These are phyloP conservation scores for Sporothrix curviconia DNA, from an alignment of 2,329 filamentous ascomycete species.

Conservation along the genomic window DNA sequence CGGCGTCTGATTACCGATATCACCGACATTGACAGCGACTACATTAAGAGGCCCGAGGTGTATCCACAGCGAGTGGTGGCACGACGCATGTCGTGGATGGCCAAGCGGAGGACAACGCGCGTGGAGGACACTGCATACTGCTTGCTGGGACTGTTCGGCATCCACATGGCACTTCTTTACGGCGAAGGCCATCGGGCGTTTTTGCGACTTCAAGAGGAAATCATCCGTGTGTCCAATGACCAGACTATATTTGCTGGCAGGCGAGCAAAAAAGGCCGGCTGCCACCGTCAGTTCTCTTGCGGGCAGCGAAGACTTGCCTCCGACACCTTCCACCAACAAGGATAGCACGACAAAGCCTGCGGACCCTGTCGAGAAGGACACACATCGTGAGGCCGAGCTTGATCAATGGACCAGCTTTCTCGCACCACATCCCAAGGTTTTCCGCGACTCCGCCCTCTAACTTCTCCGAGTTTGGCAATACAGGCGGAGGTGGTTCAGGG, in stretches of 20 bases:
- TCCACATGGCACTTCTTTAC: slow-evolving; percentile 20
- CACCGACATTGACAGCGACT: slow-evolving; percentile 21
- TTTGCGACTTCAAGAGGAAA: slow-evolving; percentile 19
- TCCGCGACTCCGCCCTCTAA: slow-evolving; percentile 12
- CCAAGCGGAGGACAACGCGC: slow-evolving; percentile 13
- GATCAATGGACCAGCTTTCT: slow-evolving; percentile 17
- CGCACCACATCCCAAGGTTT: slow-evolving; percentile 15
- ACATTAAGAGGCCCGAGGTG: slow-evolving; percentile 15
- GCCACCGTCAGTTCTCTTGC: neutral
- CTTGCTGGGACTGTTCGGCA: slow-evolving; percentile 19
- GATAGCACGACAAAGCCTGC: neutral
- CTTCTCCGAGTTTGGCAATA: neutral
- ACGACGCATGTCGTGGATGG: slow-evolving; percentile 19
- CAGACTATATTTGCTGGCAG: slow-evolving; percentile 22
- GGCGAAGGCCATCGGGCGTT: slow-evolving; percentile 20
- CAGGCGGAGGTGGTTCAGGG: neutral
- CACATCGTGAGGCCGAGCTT: slow-evolving; percentile 3
- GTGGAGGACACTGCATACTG: slow-evolving; percentile 21
- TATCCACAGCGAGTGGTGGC: slow-evolving; percentile 14
- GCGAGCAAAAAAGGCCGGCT: neutral
- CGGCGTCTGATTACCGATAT: slow-evolving; percentile 12
- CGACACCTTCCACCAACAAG: neutral
- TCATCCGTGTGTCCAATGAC: slow-evolving; percentile 16
- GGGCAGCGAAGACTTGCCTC: neutral
- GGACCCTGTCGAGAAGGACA: neutral